Evolutionary conservation across 352 stramenopile genomes (phyloP).

Genomic region (Globisporangium sylvaticum): DNA sequence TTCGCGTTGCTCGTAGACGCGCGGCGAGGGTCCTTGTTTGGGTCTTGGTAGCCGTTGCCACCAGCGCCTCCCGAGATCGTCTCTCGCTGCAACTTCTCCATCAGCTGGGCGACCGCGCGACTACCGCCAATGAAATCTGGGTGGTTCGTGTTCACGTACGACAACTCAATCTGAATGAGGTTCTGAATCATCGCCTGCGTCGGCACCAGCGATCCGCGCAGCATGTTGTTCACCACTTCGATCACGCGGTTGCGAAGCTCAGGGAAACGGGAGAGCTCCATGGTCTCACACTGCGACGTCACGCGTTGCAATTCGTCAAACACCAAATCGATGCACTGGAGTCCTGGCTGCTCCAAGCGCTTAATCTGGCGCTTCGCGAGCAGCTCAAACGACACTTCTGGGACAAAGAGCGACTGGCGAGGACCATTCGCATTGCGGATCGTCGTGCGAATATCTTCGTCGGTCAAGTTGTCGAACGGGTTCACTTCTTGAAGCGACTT

Average conservation of each 20-base stretch:
- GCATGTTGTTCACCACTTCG: slow-evolving; percentile 91
- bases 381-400: slow-evolving; percentile 98
- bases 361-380: slow-evolving; percentile 97
- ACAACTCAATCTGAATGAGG: slow-evolving; percentile 98
- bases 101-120: slow-evolving; percentile 92
- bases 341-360: slow-evolving; percentile 91
- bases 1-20: slow-evolving; percentile 16
- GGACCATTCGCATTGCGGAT: slow-evolving; percentile 99
- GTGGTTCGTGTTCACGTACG: slow-evolving; percentile 99
- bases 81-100: slow-evolving; percentile 93
- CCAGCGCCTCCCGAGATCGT: slow-evolving; percentile 42
- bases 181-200: slow-evolving; percentile 96
- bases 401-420: slow-evolving; percentile 96
- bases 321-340: slow-evolving; percentile 98
- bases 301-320: slow-evolving; percentile 98
- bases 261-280: slow-evolving; percentile 94
- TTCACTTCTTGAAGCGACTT: slow-evolving; percentile 90
- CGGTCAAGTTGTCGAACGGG: slow-evolving; percentile 95
- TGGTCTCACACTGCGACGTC: slow-evolving; percentile 92
- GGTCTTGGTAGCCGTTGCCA: slow-evolving; percentile 37
- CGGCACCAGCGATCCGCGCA: slow-evolving; percentile 71
- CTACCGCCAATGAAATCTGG: slow-evolving; percentile 98
- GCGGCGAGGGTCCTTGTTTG: slow-evolving; percentile 50
- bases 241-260: slow-evolving; percentile 94
- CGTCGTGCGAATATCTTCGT: slow-evolving; percentile 98